Evolutionary conservation across 106 monocot genomes (phyloP).

Genomic region (Acorus calamus): DNA sequence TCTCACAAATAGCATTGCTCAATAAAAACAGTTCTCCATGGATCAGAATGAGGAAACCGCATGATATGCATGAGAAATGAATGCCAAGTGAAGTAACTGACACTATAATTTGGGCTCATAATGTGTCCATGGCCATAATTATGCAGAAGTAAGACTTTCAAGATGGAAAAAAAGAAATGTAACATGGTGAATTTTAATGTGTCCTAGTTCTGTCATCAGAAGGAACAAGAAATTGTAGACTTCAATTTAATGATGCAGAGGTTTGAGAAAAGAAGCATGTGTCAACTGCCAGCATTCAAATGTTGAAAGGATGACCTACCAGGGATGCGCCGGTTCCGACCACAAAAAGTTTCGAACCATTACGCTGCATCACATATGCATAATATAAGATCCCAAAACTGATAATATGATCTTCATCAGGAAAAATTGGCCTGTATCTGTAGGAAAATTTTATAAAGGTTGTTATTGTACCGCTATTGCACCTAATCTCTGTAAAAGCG

Average conservation of each 20-base stretch:
- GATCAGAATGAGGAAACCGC: neutral
- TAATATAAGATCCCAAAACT: neutral
- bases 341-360: constrained; percentile 64
- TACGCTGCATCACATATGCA: constrained; percentile 26
- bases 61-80: no score
- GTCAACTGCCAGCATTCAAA: no score
- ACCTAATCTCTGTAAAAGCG: constrained; percentile 67
- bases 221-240: no score
- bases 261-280: constrained; percentile 3
- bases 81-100: no score
- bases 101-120: no score
- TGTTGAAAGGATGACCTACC: constrained; percentile 12
- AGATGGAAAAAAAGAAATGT: no score
- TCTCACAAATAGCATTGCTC: no score
- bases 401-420: neutral
- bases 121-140: no score
- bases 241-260: neutral
- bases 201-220: no score
- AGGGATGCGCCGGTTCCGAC: constrained; percentile 71
- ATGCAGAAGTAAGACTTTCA: no score
- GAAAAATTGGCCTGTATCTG: neutral
- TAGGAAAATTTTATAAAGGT: neutral
- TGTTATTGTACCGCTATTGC: constrained; percentile 45
- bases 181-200: no score
- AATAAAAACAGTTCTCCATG: no score